A percentile compares a stretch with the other conserved stretches of the same genome.
These are phyloP conservation scores for Aristolochia fimbriata DNA, from an alignment of 164 flowering plant genomes.

Conservation along the genomic window DNA sequence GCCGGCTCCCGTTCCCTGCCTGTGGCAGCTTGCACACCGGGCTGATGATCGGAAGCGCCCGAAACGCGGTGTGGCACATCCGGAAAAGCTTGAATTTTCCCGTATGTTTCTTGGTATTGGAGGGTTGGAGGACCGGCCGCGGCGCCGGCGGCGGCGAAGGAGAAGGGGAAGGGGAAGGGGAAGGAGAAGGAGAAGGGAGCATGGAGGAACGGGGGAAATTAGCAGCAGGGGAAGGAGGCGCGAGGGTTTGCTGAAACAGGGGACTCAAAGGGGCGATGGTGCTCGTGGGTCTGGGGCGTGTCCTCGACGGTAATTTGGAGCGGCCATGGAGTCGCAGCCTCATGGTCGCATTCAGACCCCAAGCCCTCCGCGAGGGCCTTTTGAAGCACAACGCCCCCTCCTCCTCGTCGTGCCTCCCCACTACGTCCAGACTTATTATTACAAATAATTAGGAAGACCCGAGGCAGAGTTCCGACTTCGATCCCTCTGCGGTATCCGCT, in stretches of 20 bases:
- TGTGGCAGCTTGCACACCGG: slow-evolving; percentile 43
- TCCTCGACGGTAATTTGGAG: background rate
- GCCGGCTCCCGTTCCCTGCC: slow-evolving; percentile 16
- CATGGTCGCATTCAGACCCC: background rate
- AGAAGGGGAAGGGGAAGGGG: background rate
- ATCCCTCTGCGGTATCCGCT: background rate
- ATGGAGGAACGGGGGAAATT: background rate
- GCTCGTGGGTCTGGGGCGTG: background rate
- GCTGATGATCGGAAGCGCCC: slow-evolving; percentile 55
- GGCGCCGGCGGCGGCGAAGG: background rate
- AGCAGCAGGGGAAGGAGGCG: background rate
- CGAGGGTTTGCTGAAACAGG: background rate
- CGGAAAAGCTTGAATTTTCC: background rate
- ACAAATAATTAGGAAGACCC: background rate
- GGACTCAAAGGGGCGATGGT: background rate
- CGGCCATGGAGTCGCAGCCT: background rate
- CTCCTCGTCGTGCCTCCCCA: background rate
- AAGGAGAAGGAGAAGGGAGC: background rate
- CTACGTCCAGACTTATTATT: background rate
- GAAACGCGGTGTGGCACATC: slow-evolving; percentile 32
- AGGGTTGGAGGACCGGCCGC: background rate
- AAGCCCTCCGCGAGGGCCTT: background rate
- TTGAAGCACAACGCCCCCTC: background rate
- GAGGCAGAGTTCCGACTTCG: no score
- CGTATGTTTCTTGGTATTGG: background rate